Base-by-base conservation (phyloP, 495 filamentous ascomycete genomes). In the Friedmanniomyces simplex region DNA sequence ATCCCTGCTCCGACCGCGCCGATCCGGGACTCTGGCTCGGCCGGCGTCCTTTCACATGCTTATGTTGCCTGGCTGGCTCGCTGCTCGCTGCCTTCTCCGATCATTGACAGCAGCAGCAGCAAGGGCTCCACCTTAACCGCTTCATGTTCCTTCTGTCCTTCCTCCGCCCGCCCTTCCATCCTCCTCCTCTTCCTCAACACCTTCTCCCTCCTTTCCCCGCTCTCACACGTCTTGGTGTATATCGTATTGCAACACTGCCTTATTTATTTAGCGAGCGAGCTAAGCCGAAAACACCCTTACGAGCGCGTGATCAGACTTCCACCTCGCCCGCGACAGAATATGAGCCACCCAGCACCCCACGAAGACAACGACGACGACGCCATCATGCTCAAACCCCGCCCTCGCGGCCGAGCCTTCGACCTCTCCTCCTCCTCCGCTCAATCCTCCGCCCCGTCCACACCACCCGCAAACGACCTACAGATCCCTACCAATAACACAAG, bases 361-460 rank as follows among this genome's bases (percentile, higher is more conserved):
- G 58, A 57, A 25, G 21, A 62, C 41, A 49, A 54, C 2, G 45
- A 59, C 22, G 26, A 47, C n/a, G 45, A 59, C 22, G 26, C 32
- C n/a, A 46, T 51, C n/a, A 49, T 55, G 47, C 43, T 65, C 6
- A 62, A 59, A 22, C 59, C 63, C 0, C 47, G 42, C 10, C 59
- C 63, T 5, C 52, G 59, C 1, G 20, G 13, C 22, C 54, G 50
- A 18, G 6, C 55, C 13, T 62, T 65, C 63, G 59, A 62, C 18
- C 50, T 65, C 21, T 34, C 59, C n/a, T n/a, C n/a, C n/a, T n/a
- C n/a, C 8, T 58, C 59, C 14, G 46, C 59, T 6, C 58, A 73
- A 14, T 70, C 76, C 46, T 80, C 78, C 39, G 74, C 81, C 41
- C 66, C 72, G 57, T 71, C 76, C 42, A 68, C 76, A 37, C 74